phyloP scores from a whole-genome alignment of 2,329 filamentous ascomycete species.

The Colletotrichum acutatum region DNA sequence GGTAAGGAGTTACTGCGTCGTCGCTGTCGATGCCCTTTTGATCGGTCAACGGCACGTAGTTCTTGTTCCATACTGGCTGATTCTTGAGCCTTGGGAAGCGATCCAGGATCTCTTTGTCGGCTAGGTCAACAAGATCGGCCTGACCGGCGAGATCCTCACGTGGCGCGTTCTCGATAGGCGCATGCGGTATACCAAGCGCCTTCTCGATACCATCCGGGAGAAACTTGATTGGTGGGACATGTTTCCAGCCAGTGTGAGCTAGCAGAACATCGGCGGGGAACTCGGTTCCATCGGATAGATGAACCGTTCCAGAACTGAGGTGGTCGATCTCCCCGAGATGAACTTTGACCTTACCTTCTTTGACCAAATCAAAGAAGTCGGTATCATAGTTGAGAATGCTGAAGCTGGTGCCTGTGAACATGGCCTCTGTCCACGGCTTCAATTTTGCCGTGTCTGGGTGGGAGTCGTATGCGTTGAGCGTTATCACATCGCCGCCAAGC shows the following conservation, averaged over 20 bases:
- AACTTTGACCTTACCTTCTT: constrained; percentile 60
- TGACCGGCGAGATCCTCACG: constrained; percentile 47
- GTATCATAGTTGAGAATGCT: constrained; percentile 70
- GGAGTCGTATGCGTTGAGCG: constrained; percentile 63
- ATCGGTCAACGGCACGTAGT: constrained; percentile 54
- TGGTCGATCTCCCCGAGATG: constrained; percentile 62
- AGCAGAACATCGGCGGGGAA: constrained; percentile 63
- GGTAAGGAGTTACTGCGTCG: constrained; percentile 42
- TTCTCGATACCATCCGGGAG: constrained; percentile 57
- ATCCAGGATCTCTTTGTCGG: constrained; percentile 64
- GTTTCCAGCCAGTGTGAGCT: constrained; percentile 69
- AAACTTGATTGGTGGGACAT: constrained; percentile 63
- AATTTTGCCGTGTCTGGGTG: constrained; percentile 64
- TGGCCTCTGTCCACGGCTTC: constrained; percentile 62
- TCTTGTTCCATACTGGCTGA: constrained; percentile 61
- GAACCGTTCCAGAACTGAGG: constrained; percentile 57
- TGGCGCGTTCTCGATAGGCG: constrained; percentile 20
- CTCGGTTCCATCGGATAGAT: constrained; percentile 59
- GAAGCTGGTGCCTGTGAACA: constrained; percentile 65
- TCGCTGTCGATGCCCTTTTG: constrained; percentile 49
- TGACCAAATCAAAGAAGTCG: constrained; percentile 67
- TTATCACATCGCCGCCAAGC: constrained; percentile 64
- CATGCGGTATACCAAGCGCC: constrained; percentile 61
- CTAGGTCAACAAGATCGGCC: constrained; percentile 49
- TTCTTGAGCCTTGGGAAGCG: constrained; percentile 63